Conservation (phyloP, 768 basidiomycete genomes). For the Cytidiella melzeri region DNA sequence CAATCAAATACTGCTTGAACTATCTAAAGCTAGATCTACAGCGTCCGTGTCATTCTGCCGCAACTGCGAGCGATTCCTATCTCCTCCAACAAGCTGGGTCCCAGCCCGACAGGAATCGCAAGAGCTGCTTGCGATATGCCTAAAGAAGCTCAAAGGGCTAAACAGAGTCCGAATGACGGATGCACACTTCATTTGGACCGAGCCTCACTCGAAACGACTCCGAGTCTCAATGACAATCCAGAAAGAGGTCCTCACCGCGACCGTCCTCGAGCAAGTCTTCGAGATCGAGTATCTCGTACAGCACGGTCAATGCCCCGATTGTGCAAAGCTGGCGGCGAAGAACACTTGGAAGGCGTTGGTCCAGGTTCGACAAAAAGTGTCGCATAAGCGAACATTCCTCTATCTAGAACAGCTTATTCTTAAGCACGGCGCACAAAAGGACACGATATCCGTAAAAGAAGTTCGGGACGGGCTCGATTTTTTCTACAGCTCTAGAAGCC, state of each 20-base stretch:
- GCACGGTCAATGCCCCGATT: constrained; percentile 92
- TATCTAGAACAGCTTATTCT: constrained; percentile 96
- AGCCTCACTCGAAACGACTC: constrained; percentile 92
- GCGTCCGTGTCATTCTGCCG: constrained; percentile 90
- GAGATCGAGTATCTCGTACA: constrained; percentile 95
- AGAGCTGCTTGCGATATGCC: constrained; percentile 88
- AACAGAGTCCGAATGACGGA: constrained; percentile 96
- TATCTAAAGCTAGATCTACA: constrained; percentile 25
- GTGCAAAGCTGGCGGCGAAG: constrained; percentile 91
- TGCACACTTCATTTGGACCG: constrained; percentile 99
- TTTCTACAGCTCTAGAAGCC: constrained; percentile 87
- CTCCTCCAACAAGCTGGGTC: constrained; percentile 85
- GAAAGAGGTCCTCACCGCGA: constrained; percentile 95
- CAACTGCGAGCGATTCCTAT: constrained; percentile 93
- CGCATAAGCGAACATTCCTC: constrained; percentile 96
- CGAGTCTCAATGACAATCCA: constrained; percentile 94
- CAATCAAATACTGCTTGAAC: neutral
- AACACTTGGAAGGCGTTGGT: constrained; percentile 98
- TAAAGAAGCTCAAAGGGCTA: constrained; percentile 91
- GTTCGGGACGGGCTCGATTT: constrained; percentile 94
- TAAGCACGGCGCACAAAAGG: constrained; percentile 95
- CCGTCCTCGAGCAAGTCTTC: constrained; percentile 95
- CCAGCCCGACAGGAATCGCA: constrained; percentile 85
- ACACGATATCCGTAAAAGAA: constrained; percentile 90
- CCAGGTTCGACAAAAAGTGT: constrained; percentile 98